These are phyloP conservation scores for Aciculosporium take DNA, from an alignment of 2,329 filamentous ascomycete genomes.

Conservation along the genomic window DNA sequence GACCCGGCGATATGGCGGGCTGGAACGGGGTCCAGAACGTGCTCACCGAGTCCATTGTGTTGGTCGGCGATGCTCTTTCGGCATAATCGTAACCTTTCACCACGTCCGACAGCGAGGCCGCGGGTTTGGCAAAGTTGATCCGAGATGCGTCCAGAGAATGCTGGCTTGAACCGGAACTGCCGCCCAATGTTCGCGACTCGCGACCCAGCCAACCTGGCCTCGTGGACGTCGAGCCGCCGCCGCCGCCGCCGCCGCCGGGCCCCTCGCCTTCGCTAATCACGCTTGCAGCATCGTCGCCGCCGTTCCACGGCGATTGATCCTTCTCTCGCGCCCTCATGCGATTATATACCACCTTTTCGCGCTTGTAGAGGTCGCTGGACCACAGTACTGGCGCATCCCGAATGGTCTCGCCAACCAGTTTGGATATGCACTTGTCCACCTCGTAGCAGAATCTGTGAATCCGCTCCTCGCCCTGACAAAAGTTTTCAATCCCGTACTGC, in stretches of 20 bases:
- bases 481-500: conserved; percentile 72
- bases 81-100: conserved; percentile 60
- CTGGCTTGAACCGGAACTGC: conserved; percentile 51
- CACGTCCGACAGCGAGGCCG: conserved; percentile 47
- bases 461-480: conserved; percentile 86
- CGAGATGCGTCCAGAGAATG: conserved; percentile 57
- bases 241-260: conserved; percentile 37
- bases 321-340: conserved; percentile 28
- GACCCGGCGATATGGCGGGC: conserved; percentile 47
- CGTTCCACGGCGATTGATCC: conserved; percentile 29
- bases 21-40: conserved; percentile 89
- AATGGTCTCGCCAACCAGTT: conserved; percentile 72
- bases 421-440: conserved; percentile 71
- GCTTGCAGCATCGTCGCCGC: conserved; percentile 35
- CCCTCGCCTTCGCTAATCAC: conserved; percentile 41
- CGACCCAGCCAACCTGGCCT: conserved; percentile 38
- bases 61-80: conserved; percentile 50
- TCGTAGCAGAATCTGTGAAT: conserved; percentile 91
- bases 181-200: conserved; percentile 26
- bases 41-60: conserved; percentile 59
- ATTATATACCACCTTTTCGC: conserved; percentile 54
- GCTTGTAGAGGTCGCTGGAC: conserved; percentile 78
- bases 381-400: conserved; percentile 77
- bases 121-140: conserved; percentile 43
- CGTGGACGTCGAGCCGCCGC: conserved; percentile 27